Percentiles rank a stretch among this genome's conserved stretches.
Evolutionary conservation across 2,329 filamentous ascomycete species (phyloP).

Genomic region (Neofusicoccum kwambonambiense): DNA sequence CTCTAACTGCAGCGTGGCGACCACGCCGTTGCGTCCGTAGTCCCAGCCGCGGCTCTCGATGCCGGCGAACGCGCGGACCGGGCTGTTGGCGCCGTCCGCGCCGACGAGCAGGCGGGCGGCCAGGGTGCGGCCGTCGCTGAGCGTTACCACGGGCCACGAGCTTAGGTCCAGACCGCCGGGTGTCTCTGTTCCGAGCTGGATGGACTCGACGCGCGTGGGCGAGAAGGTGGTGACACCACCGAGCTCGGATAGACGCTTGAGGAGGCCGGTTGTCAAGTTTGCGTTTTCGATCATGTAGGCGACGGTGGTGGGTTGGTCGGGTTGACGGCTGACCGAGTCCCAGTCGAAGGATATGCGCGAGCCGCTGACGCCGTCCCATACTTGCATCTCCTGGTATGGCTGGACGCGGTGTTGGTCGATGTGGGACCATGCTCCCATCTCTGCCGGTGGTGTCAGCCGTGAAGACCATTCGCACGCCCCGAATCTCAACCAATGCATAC

Average conservation of each 20-base stretch:
- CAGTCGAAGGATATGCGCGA: constrained; percentile 88
- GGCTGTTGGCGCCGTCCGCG: constrained; percentile 92
- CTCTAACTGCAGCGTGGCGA: constrained; percentile 79
- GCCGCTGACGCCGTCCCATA: constrained; percentile 92
- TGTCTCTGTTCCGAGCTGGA: constrained; percentile 66
- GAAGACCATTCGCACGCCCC: not conserved
- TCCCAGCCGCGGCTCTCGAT: constrained; percentile 91
- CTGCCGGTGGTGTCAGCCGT: constrained; percentile 26
- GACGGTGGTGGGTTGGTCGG: constrained; percentile 58
- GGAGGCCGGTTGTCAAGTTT: constrained; percentile 78
- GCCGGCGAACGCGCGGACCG: constrained; percentile 83
- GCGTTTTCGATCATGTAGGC: constrained; percentile 97
- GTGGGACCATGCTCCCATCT: constrained; percentile 82
- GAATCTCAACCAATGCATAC: constrained; percentile 22
- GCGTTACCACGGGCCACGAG: constrained; percentile 80
- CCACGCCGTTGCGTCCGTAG: constrained; percentile 85
- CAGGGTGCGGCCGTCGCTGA: constrained; percentile 66
- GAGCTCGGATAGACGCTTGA: constrained; percentile 69
- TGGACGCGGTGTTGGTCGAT: constrained; percentile 73
- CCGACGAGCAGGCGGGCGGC: constrained; percentile 84
- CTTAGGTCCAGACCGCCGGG: constrained; percentile 70
- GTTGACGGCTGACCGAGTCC: constrained; percentile 50
- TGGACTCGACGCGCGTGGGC: constrained; percentile 74
- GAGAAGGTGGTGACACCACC: constrained; percentile 70
- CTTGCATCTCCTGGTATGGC: constrained; percentile 92